Base-by-base conservation (phyloP, 306 rosid species). In the Lathyrus oleraceus region DNA sequence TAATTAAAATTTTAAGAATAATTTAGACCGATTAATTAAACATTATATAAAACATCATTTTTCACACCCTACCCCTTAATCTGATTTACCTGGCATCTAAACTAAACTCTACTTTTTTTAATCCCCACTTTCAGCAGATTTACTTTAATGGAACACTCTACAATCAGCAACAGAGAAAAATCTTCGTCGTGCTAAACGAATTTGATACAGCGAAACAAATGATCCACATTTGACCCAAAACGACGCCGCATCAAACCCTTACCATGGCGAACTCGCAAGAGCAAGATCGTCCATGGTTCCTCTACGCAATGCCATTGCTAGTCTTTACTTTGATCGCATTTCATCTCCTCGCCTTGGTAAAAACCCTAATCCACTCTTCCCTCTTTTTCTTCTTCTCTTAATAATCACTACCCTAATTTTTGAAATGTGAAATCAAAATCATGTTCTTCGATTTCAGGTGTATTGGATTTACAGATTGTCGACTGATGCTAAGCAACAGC, bases 391-490 rank as follows among this genome's bases (percentile, higher is more conserved):
- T 51, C 14, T 35, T 44, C 11, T 4, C 1, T 28, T 5, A 40
- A n/a, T 17, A 58, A 30, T n/a, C 3, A 6, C 10, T 28, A 6
- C 3, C 61, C 60, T 67, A 49, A 38, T n/a, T 57, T 57, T 23
- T 57, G 11, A 61, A 10, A 5, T 19, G 16, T 38, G 32, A 19
- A 61, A 28, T 6, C 16, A 3, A 57, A 13, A 11, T 51, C 23
- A 8, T 25, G 10, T 25, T 47, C 36, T 39, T 39, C 5, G 39
- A 13, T 21, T 65, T 40, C 53, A 92, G 98, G 96, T 71, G 7
- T 92, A 89, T 71, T 92, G 98, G 98, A 88, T 92, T 77, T 92
- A 88, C 82, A 86, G 88, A 90, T 78, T 92, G 74, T 91, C 88
- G 11, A 90, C 96, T 21, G 96, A 92, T 11, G 53, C 13, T 21